phyloP scores from a whole-genome alignment of 306 rosid species.

The Corylus avellana region DNA sequence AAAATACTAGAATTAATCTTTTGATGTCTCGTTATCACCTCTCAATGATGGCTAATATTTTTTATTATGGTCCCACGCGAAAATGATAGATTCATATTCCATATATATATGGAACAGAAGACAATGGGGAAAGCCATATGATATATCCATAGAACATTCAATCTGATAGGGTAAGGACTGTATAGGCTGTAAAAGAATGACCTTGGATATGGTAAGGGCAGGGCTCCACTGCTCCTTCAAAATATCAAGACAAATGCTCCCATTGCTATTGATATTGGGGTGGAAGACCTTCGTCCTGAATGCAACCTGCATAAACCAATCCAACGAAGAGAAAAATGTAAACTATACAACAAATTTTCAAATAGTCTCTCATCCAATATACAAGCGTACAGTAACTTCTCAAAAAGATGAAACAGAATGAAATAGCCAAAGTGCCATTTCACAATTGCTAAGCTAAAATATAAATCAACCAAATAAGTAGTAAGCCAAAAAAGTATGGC shows the following conservation, averaged over 20 bases:
- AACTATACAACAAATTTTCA: neutral
- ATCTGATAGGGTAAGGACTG: neutral
- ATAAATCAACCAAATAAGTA: neutral
- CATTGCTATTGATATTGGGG: constrained; percentile 75
- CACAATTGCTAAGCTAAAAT: neutral
- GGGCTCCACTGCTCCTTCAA: constrained; percentile 85
- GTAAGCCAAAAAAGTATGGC: neutral
- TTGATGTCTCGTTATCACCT: neutral
- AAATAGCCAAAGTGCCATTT: neutral
- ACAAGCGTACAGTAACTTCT: neutral
- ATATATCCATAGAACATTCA: neutral
- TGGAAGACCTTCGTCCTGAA: constrained; percentile 75
- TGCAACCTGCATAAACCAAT: constrained; percentile 50
- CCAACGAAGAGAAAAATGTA: neutral
- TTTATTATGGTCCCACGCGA: neutral
- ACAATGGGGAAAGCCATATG: neutral
- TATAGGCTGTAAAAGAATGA: constrained; percentile 16
- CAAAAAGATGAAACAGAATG: neutral
- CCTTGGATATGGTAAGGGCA: constrained; percentile 78
- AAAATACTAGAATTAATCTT: neutral
- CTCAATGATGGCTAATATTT: neutral
- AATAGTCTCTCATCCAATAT: neutral
- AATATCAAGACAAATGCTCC: constrained; percentile 80
- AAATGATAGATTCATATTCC: neutral
- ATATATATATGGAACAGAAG: neutral